Evolutionary conservation across 2,329 filamentous ascomycete genomes (phyloP), one percentile per base, ranked within the genome.

Genomic region (Parascedosporium putredinis): DNA sequence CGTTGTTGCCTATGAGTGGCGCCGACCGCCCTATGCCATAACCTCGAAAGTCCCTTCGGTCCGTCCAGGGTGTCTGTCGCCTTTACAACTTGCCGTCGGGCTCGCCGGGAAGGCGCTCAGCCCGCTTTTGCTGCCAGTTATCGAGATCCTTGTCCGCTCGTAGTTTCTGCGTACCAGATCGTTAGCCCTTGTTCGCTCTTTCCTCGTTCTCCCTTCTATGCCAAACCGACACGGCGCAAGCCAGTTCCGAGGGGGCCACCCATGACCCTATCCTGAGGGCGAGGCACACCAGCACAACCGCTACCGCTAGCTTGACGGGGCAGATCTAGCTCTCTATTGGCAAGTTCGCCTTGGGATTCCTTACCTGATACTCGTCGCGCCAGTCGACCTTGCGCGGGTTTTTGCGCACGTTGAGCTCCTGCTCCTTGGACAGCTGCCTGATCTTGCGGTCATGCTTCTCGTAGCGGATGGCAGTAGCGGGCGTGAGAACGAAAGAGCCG

Each of bases 71-170:
- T n/a, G n/a, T n/a, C n/a, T 34, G 23, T 12, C 16, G 2, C 12
- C 22, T 16, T 53, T 55, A 84, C 56, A 95, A 64, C 47, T 87
- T 78, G 29, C 91, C 91, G 64, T 98, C 91, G 53, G 80, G 85
- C 67, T 98, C 94, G 56, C 93, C 93, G 18, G 87, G 83, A 53
- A 96, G 75, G 62, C 93, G 76, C 70, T 95, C 82, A 9, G 97
- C 89, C 49, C 94, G 81, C 68, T 93, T 94, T 69, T 97, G 93
- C 65, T 97, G 91, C 93, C 93, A 98, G 62, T 88, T 79, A 60
- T 98, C 91, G 53, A 97, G 70, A 62, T 97, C 93, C 66, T 94
- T 95, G 27, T 87, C 86, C 20, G 52, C 52, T 27, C 54, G 51
- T 33, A 55, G 45, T 48, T 45, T 51, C 54, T 55, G 36, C 12